Conservation (phyloP, 176 grass and related monocot species). For the Aechmea fasciata region DNA sequence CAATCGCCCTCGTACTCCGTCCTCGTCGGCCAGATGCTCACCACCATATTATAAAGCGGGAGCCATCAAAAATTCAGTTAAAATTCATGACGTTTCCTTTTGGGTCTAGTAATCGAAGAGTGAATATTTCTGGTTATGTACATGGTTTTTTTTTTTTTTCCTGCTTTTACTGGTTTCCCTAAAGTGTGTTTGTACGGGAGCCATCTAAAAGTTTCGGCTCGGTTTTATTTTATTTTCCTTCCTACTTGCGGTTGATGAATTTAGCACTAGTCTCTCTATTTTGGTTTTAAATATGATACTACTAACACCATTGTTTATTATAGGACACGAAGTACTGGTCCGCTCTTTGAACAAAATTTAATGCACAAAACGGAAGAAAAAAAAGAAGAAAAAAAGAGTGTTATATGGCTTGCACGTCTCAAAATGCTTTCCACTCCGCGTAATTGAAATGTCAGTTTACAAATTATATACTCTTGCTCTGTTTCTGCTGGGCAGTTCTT, state of each 20-base stretch:
- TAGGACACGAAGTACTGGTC: too few species aligned
- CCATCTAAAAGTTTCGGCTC: background rate
- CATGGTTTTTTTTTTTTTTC: background rate
- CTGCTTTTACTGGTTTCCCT: background rate
- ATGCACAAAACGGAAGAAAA: too few species aligned
- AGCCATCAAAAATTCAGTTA: background rate
- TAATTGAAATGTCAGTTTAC: background rate
- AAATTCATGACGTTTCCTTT: background rate
- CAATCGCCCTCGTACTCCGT: constrained; percentile 51
- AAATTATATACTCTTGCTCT: too few species aligned
- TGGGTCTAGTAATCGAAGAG: background rate
- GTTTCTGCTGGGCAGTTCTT: too few species aligned
- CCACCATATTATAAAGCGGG: constrained; percentile 53
- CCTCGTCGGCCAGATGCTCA: constrained; percentile 63
- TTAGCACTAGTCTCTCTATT: too few species aligned
- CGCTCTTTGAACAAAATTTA: too few species aligned
- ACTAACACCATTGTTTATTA: too few species aligned
- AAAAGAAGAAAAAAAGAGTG: background rate
- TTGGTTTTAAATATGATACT: too few species aligned
- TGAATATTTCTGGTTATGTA: background rate
- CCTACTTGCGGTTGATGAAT: background rate
- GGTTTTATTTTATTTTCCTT: background rate
- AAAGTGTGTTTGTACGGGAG: background rate
- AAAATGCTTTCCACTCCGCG: background rate
- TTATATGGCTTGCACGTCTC: background rate